Evolutionary conservation across 805 yeast genomes (phyloP), one percentile per base, ranked within the genome.

Genomic region (Henningerozyma blattae): DNA sequence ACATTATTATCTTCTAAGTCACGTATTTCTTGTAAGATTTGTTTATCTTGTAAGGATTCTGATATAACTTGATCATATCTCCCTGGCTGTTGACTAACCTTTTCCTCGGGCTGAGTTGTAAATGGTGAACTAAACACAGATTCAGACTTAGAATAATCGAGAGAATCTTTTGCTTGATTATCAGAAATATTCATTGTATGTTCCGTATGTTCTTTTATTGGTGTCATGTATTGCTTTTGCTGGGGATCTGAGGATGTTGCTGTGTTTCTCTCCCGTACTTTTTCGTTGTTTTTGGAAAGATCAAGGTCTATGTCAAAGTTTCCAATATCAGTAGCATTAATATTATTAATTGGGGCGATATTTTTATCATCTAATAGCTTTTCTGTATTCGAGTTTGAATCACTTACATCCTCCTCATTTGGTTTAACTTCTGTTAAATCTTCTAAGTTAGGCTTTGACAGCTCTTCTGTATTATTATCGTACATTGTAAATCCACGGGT

Each of bases 361-460:
- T n/a, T n/a, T n/a, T n/a, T n/a, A n/a, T n/a, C n/a, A n/a, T n/a
- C n/a, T n/a, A n/a, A n/a, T n/a, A n/a, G n/a, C n/a, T n/a, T n/a
- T n/a, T n/a, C n/a, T n/a, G n/a, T n/a, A n/a, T n/a, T n/a, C n/a
- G n/a, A n/a, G n/a, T n/a, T n/a, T n/a, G n/a, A n/a, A n/a, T n/a
- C n/a, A n/a, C n/a, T n/a, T n/a, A n/a, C n/a, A n/a, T n/a, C n/a
- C n/a, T n/a, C n/a, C n/a, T n/a, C n/a, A n/a, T n/a, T n/a, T n/a
- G n/a, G 17, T 29, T 50, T 54, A 2, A 53, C 48, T 35, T 62
- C 65, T 3, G 67, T 62, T 22, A 62, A 41, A 34, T 61, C 67
- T 28, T 55, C 58, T 22, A 55, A 33, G 27, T 46, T 47, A 35
- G 35, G 47, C 18, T 52, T 43, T 4, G 62, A 56, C 13, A 59